These are phyloP conservation scores for Geotrichum histeridarum DNA, from an alignment of 1,139 yeast species.

Conservation along the genomic window DNA sequence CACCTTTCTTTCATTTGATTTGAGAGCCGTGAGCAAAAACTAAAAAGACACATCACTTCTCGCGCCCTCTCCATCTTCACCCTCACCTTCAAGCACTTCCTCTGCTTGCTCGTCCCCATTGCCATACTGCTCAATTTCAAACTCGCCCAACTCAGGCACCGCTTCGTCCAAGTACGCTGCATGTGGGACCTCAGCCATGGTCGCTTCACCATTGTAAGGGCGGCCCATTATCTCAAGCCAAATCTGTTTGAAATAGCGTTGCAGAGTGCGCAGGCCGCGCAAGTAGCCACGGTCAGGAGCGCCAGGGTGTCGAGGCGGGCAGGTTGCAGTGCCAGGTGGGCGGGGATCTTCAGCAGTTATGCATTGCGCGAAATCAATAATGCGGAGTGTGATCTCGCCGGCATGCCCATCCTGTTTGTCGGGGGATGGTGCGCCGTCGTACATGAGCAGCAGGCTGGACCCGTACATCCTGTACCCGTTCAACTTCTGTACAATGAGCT, in stretches of 20 bases:
- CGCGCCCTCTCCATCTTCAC: neutral
- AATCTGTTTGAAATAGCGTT: slow-evolving; percentile 47
- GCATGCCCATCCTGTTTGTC: slow-evolving; percentile 9
- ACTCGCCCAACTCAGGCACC: slow-evolving; percentile 5
- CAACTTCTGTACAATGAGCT: slow-evolving; percentile 51
- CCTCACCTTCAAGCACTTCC: neutral
- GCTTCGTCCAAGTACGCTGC: too few relatives aligned
- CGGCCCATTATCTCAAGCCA: slow-evolving; percentile 28
- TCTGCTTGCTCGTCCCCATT: neutral
- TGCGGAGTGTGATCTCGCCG: slow-evolving; percentile 50
- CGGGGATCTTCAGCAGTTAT: slow-evolving; percentile 58
- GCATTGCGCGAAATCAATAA: slow-evolving; percentile 95
- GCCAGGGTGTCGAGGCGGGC: slow-evolving; percentile 65
- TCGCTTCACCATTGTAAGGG: too few relatives aligned
- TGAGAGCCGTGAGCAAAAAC: too few relatives aligned
- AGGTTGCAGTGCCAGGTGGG: slow-evolving; percentile 40
- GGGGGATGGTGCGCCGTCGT: slow-evolving; percentile 52
- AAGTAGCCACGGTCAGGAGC: slow-evolving; percentile 77
- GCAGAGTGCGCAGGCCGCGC: slow-evolving; percentile 68
- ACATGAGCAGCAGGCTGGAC: slow-evolving; percentile 79
- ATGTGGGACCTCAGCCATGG: too few relatives aligned
- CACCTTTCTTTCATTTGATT: too few relatives aligned
- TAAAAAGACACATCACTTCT: slow-evolving; percentile 17
- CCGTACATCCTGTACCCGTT: slow-evolving; percentile 90
- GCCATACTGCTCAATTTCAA: slow-evolving; percentile 10